These are phyloP conservation scores for Macadamia integrifolia DNA, from an alignment of 164 flowering plant genomes.

Conservation along the genomic window DNA sequence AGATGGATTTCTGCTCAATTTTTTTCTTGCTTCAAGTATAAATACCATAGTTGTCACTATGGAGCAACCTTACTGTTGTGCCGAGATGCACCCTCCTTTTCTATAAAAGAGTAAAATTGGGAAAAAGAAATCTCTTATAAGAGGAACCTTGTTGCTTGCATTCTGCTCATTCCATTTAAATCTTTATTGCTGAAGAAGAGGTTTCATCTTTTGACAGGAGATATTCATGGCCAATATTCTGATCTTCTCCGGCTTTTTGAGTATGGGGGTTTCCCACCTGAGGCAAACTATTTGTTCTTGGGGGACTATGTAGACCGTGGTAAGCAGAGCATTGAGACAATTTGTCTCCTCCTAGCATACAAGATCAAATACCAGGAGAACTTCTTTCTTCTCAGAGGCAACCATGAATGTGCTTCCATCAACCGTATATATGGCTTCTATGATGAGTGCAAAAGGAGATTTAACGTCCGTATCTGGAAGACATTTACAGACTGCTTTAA, in stretches of 20 bases:
- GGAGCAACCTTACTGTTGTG: too few species aligned
- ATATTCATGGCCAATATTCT: constrained; percentile 57
- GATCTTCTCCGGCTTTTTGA: constrained; percentile 62
- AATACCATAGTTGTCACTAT: too few species aligned
- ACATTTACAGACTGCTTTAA: constrained; percentile 56
- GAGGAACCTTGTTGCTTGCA: too few species aligned
- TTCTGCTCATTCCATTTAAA: neutral
- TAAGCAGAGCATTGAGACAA: constrained; percentile 64
- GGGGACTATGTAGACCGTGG: constrained; percentile 76
- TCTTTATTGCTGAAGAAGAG: too few species aligned
- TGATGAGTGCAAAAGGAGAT: constrained; percentile 67
- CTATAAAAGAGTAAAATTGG: too few species aligned
- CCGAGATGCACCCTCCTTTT: too few species aligned
- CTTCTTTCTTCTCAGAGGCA: constrained; percentile 58
- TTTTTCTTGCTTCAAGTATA: too few species aligned
- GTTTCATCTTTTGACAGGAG: constrained; percentile 36
- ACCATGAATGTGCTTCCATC: constrained; percentile 61
- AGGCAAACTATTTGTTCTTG: constrained; percentile 50
- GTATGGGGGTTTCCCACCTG: constrained; percentile 60
- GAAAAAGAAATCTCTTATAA: too few species aligned
- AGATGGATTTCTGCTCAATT: too few species aligned
- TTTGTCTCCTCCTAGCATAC: constrained; percentile 57
- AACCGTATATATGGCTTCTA: constrained; percentile 58
- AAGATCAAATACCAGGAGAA: constrained; percentile 57
- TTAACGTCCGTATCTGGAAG: constrained; percentile 54